phyloP scores from a whole-genome alignment of 2,329 filamentous ascomycete genomes.

The Colletotrichum viniferum region DNA sequence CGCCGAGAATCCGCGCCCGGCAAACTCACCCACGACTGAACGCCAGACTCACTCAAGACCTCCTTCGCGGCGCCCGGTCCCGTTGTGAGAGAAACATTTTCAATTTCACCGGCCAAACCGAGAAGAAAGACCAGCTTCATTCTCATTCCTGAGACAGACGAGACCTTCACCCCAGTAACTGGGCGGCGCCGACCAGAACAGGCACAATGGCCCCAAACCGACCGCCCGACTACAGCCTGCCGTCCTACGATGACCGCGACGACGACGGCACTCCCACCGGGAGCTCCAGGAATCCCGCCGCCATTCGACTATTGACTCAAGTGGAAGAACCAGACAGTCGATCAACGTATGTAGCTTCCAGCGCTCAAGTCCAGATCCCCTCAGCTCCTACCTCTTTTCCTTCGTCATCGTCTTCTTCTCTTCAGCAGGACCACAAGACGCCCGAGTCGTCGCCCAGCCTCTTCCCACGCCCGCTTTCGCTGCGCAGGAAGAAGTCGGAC shows the following conservation, averaged over 20 bases:
- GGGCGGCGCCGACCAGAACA: not conserved
- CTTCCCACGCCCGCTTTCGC: slow-evolving; percentile 26
- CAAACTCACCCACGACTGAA: not conserved
- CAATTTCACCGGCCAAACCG: not conserved
- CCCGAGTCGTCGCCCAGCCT: slow-evolving; percentile 21
- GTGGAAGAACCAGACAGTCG: slow-evolving; percentile 59
- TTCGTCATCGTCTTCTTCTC: slow-evolving; percentile 15
- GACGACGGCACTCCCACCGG: slow-evolving; percentile 48
- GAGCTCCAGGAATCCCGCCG: slow-evolving; percentile 50
- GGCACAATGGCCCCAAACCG: slow-evolving; percentile 53
- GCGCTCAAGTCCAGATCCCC: not conserved
- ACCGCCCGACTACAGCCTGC: slow-evolving; percentile 63
- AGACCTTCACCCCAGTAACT: slow-evolving; percentile 12
- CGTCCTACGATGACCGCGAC: slow-evolving; percentile 60
- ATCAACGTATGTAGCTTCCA: slow-evolving; percentile 56
- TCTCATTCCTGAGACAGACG: not conserved
- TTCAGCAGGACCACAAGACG: slow-evolving; percentile 18
- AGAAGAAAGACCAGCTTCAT: not conserved
- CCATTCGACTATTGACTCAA: slow-evolving; percentile 66
- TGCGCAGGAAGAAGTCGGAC: slow-evolving; percentile 17
- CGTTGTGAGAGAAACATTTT: not conserved
- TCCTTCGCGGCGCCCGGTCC: slow-evolving; percentile 9
- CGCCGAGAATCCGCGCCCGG: not conserved
- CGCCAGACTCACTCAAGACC: not conserved
- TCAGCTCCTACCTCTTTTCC: not conserved